A percentile compares a stretch with the other conserved stretches of the same genome.
These are phyloP conservation scores for Lonicera japonica DNA, from an alignment of 129 eudicot species.

Conservation along the genomic window DNA sequence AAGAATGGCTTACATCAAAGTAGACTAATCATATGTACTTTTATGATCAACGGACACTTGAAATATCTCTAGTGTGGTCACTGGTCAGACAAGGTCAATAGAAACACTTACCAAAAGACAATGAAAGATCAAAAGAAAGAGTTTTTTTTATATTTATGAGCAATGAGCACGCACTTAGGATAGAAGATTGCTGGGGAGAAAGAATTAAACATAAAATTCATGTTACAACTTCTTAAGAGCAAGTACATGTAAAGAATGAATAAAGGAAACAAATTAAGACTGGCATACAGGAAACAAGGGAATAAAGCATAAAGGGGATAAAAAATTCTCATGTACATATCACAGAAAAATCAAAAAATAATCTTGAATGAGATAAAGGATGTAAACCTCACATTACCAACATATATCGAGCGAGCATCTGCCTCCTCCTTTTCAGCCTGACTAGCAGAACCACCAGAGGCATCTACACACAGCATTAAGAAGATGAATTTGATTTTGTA, in stretches of 20 bases:
- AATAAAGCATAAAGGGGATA: neutral
- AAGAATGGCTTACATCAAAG: no score
- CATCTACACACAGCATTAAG: conserved; percentile 30
- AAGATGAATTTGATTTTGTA: conserved; percentile 7
- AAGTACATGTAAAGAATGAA: neutral
- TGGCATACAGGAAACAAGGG: neutral
- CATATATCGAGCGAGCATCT: conserved; percentile 85
- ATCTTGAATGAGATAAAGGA: conserved; percentile 23
- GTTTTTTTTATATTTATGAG: no score
- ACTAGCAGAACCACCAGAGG: conserved; percentile 47
- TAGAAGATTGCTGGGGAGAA: neutral
- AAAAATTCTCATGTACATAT: no score
- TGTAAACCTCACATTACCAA: conserved; percentile 75
- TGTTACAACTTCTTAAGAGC: neutral
- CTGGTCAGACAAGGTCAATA: no score
- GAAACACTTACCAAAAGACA: no score
- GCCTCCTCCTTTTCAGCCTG: conserved; percentile 92
- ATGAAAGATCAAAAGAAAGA: no score
- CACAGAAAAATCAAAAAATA: conserved; percentile 4
- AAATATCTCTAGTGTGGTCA: no score
- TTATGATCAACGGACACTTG: no score
- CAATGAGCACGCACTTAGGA: no score
- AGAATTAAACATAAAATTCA: neutral
- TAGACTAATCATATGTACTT: no score
- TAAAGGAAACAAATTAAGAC: neutral